Evolutionary conservation across 495 filamentous ascomycete genomes (phyloP).

Genomic region (Talaromyces thailandensis): DNA sequence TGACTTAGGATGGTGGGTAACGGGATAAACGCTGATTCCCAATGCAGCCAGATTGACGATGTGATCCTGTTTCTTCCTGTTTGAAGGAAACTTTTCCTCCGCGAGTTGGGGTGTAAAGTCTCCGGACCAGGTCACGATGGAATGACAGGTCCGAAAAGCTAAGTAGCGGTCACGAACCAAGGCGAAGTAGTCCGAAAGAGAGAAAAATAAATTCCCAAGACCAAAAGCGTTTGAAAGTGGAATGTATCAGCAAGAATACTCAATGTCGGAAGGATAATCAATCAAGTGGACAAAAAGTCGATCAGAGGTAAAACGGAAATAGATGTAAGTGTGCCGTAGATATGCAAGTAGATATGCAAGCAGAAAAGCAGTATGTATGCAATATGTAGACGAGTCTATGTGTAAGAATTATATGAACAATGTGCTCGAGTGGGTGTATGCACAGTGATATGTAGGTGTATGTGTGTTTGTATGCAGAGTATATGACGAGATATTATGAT

Average conservation of each 20-base stretch:
- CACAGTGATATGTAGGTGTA: neutral
- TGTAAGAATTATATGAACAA: neutral
- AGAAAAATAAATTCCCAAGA: neutral
- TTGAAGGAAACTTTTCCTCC: neutral
- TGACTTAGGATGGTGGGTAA: constrained; percentile 23
- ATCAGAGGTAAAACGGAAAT: neutral
- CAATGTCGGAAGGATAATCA: neutral
- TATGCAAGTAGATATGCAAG: neutral
- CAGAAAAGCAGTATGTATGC: constrained; percentile 5
- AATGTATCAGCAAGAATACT: neutral
- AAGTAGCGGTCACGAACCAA: neutral
- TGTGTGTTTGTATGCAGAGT: neutral
- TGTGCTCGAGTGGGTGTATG: neutral
- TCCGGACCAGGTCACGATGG: neutral
- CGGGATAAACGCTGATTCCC: constrained; percentile 29
- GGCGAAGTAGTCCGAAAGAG: neutral
- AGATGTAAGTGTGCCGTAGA: constrained; percentile 2
- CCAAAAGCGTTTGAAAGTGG: neutral
- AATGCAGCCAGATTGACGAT: constrained; percentile 34
- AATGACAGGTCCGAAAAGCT: neutral
- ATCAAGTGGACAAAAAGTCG: neutral
- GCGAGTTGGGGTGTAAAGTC: neutral
- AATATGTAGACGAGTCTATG: neutral
- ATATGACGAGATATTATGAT: neutral
- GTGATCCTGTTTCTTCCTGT: neutral